Evolutionary conservation across 1,284 basidiomycete species (phyloP).

Genomic region (Cutaneotrichosporon sp.): DNA sequence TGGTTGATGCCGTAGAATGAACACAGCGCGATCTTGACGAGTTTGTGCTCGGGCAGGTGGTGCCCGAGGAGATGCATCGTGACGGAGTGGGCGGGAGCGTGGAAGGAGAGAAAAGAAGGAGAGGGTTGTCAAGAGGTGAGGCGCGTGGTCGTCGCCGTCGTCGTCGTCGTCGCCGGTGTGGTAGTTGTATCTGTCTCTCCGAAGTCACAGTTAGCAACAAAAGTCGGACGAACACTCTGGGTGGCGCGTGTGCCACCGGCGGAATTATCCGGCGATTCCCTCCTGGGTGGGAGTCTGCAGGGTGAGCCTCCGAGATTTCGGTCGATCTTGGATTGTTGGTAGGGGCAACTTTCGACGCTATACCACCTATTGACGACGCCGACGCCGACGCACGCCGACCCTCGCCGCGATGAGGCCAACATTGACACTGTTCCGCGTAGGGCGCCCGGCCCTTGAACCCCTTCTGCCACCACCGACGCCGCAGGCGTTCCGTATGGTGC

Average conservation of each 20-base stretch:
- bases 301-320: background rate
- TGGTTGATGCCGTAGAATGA: slow-evolving; percentile 54
- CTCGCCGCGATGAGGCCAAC: background rate
- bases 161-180: background rate
- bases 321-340: background rate
- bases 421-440: background rate
- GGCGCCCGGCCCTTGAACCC: background rate
- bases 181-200: background rate
- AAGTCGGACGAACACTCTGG: slow-evolving; percentile 5
- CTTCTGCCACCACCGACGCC: slow-evolving; percentile 7
- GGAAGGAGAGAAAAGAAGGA: background rate
- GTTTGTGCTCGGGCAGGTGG: slow-evolving; percentile 51
- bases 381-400: background rate
- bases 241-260: slow-evolving; percentile 3
- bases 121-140: background rate
- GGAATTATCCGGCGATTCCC: slow-evolving; percentile 6
- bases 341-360: too few species aligned
- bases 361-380: too few species aligned
- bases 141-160: background rate
- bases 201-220: too few species aligned
- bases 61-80: slow-evolving; percentile 50
- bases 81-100: background rate
- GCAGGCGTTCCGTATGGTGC: slow-evolving; percentile 34
- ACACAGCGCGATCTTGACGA: slow-evolving; percentile 51
- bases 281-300: background rate